phyloP scores from a whole-genome alignment of 345 rosid genomes.

The Euphorbia pulcherrima region DNA sequence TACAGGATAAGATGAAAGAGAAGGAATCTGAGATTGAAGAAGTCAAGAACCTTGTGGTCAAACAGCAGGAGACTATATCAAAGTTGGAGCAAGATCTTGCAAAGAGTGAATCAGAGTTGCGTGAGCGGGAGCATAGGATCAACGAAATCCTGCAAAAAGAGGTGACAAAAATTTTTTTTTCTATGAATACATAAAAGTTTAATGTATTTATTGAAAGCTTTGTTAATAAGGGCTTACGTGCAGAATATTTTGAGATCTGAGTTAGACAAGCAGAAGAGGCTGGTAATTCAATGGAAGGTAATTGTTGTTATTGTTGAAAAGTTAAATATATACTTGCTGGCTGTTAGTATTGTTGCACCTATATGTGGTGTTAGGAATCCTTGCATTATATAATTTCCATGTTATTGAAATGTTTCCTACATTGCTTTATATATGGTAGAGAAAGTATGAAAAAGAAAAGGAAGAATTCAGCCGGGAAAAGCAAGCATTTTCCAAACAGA shows the following conservation, averaged over 20 bases:
- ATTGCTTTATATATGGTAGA: constrained; percentile 30
- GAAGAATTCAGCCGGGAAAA: constrained; percentile 66
- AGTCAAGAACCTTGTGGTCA: constrained; percentile 36
- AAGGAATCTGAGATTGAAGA: constrained; percentile 66
- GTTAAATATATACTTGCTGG: not conserved
- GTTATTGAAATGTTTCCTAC: constrained; percentile 1
- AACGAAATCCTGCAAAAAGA: constrained; percentile 56
- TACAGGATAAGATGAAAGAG: constrained; percentile 61
- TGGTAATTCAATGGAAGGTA: constrained; percentile 47
- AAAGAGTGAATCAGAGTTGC: constrained; percentile 53
- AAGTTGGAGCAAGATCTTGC: constrained; percentile 69
- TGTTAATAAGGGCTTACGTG: not conserved
- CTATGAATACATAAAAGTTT: not conserved
- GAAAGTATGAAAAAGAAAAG: constrained; percentile 59
- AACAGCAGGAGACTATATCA: constrained; percentile 52
- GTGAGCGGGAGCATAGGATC: constrained; percentile 58
- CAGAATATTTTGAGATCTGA: constrained; percentile 53
- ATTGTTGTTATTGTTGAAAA: not conserved
- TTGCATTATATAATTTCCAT: not conserved
- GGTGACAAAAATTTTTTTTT: constrained; percentile 32
- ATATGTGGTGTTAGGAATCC: not conserved
- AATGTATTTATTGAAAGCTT: no score
- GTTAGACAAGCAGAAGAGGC: constrained; percentile 53
- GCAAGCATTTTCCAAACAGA: constrained; percentile 65
- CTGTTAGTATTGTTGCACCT: no score